phyloP scores from a whole-genome alignment of 257 asterid genomes.

The Gentiana macrophylla region DNA sequence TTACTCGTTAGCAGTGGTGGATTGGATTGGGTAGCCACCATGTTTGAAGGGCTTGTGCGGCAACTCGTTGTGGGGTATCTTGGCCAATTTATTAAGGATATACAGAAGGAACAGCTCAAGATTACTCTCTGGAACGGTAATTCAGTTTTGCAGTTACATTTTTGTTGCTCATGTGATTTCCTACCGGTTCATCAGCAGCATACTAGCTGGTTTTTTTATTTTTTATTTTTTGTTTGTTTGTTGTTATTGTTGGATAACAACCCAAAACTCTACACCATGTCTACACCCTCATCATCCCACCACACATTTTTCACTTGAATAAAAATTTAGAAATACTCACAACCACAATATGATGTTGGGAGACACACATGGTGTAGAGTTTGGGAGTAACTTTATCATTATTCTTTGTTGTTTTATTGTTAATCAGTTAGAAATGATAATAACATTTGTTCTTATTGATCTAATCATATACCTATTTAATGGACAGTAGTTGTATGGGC shows the following conservation, averaged over 20 bases:
- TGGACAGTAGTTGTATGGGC: too few species aligned
- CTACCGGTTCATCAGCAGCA: too few species aligned
- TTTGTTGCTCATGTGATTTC: neutral
- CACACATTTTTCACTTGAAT: neutral
- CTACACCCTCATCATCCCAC: neutral
- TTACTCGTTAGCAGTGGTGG: too few species aligned
- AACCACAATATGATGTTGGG: too few species aligned
- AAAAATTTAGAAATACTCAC: neutral
- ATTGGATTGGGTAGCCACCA: constrained; percentile 5
- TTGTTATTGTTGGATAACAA: neutral
- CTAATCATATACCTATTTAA: too few species aligned
- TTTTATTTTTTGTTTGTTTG: neutral
- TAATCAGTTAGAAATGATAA: too few species aligned
- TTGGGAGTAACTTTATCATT: too few species aligned
- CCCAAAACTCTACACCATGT: neutral
- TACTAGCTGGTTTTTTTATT: neutral
- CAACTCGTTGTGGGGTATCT: constrained; percentile 79
- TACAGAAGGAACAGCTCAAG: constrained; percentile 89
- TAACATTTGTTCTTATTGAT: too few species aligned
- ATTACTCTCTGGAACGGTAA: constrained; percentile 93
- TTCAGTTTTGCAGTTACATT: neutral
- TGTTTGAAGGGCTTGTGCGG: constrained; percentile 92
- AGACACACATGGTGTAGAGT: too few species aligned
- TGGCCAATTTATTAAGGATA: constrained; percentile 80
- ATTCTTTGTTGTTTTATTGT: too few species aligned